phyloP scores from a whole-genome alignment of 2,329 filamentous ascomycete species.

The Dothiorella sarmentorum region DNA sequence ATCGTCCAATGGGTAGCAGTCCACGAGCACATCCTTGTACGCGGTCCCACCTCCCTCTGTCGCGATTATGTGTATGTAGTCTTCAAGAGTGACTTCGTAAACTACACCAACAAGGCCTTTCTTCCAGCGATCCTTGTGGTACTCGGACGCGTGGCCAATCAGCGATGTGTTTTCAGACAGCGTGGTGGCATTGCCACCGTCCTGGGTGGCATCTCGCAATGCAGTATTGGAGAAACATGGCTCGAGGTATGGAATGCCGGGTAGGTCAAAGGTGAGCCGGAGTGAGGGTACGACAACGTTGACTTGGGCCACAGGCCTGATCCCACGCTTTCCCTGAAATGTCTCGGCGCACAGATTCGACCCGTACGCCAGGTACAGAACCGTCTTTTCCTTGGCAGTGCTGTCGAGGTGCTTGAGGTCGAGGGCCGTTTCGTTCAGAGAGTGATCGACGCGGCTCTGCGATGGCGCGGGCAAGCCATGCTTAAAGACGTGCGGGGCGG shows the following conservation, averaged over 20 bases:
- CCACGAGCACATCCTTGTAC: conserved; percentile 81
- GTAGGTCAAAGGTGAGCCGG: conserved; percentile 76
- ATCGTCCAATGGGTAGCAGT: conserved; percentile 69
- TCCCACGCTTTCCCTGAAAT: conserved; percentile 73
- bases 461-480: neutral
- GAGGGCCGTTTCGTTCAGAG: neutral
- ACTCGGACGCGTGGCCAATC: conserved; percentile 25
- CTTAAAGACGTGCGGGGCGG: neutral
- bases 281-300: conserved; percentile 80
- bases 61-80: conserved; percentile 82
- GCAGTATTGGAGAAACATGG: conserved; percentile 88
- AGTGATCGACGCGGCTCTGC: neutral
- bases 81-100: conserved; percentile 81
- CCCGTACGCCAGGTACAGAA: conserved; percentile 66
- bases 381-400: conserved; percentile 26
- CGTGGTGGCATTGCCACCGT: conserved; percentile 25
- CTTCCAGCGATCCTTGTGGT: conserved; percentile 63
- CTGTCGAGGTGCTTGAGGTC: neutral
- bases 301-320: conserved; percentile 74
- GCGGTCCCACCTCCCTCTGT: conserved; percentile 83
- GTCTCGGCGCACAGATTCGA: conserved; percentile 81
- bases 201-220: conserved; percentile 48
- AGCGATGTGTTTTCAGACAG: conserved; percentile 30
- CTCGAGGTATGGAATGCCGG: conserved; percentile 80
- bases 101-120: conserved; percentile 89